Evolutionary conservation across 768 basidiomycete species (phyloP).

Genomic region (Daedaleopsis nitida): DNA sequence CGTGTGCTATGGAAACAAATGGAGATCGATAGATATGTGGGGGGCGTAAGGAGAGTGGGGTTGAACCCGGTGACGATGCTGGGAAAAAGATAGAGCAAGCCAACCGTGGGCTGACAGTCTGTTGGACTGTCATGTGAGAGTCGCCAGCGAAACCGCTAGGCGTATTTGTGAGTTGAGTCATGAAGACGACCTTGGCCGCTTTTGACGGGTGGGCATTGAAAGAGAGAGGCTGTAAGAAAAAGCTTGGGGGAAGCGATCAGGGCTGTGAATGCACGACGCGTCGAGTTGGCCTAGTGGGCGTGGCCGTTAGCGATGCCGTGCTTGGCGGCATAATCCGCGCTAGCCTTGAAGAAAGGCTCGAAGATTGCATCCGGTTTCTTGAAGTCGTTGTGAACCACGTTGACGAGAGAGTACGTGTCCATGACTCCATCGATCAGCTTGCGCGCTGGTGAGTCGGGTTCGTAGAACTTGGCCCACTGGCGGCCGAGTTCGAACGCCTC

Average conservation of each 20-base stretch:
- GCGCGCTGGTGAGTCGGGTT: slow-evolving; percentile 70
- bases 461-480: slow-evolving; percentile 91
- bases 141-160: slow-evolving; percentile 3
- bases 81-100: slow-evolving; percentile 37
- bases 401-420: slow-evolving; percentile 84
- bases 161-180: slow-evolving; percentile 17
- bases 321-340: slow-evolving; percentile 53
- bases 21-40: slow-evolving; percentile 1
- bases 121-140: slow-evolving; percentile 8
- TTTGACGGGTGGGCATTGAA: background rate
- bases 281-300: slow-evolving; percentile 14
- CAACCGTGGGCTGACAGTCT: slow-evolving; percentile 27
- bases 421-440: slow-evolving; percentile 78
- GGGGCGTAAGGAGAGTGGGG: slow-evolving; percentile 50
- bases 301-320: slow-evolving; percentile 31
- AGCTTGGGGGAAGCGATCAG: slow-evolving; percentile 2
- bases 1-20: background rate
- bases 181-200: background rate
- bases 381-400: slow-evolving; percentile 97
- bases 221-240: background rate
- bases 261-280: background rate
- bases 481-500: slow-evolving; percentile 91
- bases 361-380: slow-evolving; percentile 85
- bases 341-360: slow-evolving; percentile 79
- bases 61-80: slow-evolving; percentile 72